These are phyloP conservation scores for Eucalyptus pumila DNA, from an alignment of 345 rosid species.

Conservation along the genomic window DNA sequence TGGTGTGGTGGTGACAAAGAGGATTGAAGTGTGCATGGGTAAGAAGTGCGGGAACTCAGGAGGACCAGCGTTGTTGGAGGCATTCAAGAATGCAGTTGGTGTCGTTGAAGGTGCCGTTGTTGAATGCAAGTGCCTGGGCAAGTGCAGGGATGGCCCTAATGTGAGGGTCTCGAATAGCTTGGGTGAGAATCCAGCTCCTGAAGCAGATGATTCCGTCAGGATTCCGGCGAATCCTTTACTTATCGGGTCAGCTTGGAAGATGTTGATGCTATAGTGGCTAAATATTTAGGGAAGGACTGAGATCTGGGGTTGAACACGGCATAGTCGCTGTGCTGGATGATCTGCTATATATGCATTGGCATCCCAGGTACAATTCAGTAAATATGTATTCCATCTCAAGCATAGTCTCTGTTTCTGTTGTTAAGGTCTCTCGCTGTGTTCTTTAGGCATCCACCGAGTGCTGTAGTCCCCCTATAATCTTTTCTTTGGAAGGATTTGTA, in stretches of 20 bases:
- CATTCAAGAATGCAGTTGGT: constrained; percentile 38
- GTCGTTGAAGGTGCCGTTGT: constrained; percentile 26
- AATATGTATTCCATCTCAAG: neutral
- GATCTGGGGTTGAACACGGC: neutral
- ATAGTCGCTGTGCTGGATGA: neutral
- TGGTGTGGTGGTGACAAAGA: neutral
- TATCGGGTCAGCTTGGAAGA: constrained; percentile 65
- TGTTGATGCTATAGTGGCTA: constrained; percentile 37
- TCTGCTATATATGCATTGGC: neutral
- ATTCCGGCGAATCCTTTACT: constrained; percentile 35
- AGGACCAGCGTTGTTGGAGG: constrained; percentile 35
- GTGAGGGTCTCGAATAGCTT: constrained; percentile 21
- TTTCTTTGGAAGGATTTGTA: neutral
- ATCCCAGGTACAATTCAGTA: neutral
- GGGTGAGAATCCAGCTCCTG: neutral
- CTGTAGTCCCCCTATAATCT: neutral
- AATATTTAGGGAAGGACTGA: constrained; percentile 13
- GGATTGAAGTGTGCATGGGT: constrained; percentile 74
- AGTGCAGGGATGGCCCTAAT: constrained; percentile 68
- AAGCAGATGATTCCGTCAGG: constrained; percentile 5
- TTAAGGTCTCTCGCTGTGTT: neutral
- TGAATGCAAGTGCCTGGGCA: constrained; percentile 73
- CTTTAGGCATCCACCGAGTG: neutral
- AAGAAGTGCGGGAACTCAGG: constrained; percentile 63
- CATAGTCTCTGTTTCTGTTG: neutral